These are phyloP conservation scores for Aplosporella prunicola DNA, from an alignment of 2,329 filamentous ascomycete genomes.

Conservation along the genomic window DNA sequence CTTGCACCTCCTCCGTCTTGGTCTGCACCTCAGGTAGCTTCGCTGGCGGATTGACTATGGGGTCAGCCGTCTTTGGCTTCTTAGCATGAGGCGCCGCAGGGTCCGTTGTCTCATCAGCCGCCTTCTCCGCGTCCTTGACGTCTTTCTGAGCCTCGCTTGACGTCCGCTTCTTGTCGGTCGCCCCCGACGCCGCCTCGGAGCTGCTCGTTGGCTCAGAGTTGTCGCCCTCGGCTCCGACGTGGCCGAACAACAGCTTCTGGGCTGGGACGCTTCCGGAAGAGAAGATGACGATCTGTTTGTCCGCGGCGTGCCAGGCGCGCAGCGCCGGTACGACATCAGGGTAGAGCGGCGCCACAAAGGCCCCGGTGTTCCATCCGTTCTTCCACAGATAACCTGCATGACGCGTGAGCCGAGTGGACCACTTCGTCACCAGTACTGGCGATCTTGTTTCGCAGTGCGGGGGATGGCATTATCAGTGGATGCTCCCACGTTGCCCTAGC, in stretches of 20 bases:
- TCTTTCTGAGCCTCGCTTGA: constrained; percentile 9
- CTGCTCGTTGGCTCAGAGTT: not conserved
- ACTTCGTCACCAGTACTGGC: not conserved
- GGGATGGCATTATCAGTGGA: constrained; percentile 3
- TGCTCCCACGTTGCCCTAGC: not conserved
- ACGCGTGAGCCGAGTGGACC: constrained; percentile 6
- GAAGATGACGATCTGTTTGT: constrained; percentile 61
- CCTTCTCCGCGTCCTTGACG: constrained; percentile 6
- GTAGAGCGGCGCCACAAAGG: constrained; percentile 64
- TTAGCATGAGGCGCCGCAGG: constrained; percentile 2
- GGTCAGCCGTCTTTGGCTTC: constrained; percentile 7
- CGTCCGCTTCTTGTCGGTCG: constrained; percentile 16
- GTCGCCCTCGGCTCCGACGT: constrained; percentile 30
- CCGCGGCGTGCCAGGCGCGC: constrained; percentile 46
- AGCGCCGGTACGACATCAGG: constrained; percentile 60
- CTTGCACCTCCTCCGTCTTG: constrained; percentile 21
- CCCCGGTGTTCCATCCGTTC: constrained; percentile 60
- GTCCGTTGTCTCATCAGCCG: constrained; percentile 2
- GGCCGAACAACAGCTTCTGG: constrained; percentile 69
- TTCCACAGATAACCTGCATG: constrained; percentile 59
- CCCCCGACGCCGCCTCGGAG: constrained; percentile 14
- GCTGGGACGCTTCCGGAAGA: constrained; percentile 72
- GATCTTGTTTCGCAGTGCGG: constrained; percentile 9
- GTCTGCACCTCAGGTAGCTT: constrained; percentile 2
- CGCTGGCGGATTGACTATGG: constrained; percentile 1